A percentile compares a stretch with the other conserved stretches of the same genome.
Conservation (phyloP, 179 eudicot species). For the Corrigiola litoralis region DNA sequence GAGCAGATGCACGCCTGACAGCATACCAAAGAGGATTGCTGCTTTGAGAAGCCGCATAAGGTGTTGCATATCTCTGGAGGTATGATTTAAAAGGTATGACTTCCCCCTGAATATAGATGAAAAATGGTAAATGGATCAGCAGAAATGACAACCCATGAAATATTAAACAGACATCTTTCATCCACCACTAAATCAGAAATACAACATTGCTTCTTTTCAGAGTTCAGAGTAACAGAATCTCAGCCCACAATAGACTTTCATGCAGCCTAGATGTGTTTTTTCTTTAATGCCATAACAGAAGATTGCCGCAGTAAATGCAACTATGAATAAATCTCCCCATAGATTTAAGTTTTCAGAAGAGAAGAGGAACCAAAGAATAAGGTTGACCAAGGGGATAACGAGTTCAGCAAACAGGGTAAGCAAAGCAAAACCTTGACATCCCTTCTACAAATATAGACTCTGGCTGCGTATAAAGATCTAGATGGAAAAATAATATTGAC, state of each 20-base stretch:
- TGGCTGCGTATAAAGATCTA: no score
- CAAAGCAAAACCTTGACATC: no score
- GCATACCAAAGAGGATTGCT: constrained; percentile 90
- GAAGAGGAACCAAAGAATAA: background rate
- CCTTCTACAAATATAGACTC: no score
- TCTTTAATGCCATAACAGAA: no score
- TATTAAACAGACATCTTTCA: background rate
- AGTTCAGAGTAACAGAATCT: background rate
- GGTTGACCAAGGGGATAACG: no score
- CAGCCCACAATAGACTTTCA: no score
- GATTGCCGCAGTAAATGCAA: background rate
- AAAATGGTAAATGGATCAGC: background rate
- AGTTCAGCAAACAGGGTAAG: no score
- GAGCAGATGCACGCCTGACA: constrained; percentile 88
- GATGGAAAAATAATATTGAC: no score
- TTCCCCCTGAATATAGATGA: constrained; percentile 55
- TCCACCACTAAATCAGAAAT: background rate
- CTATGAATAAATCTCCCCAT: background rate
- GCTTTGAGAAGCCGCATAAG: constrained; percentile 70
- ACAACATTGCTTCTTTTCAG: background rate
- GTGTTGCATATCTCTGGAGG: constrained; percentile 76
- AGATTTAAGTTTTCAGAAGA: background rate
- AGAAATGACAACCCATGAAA: background rate
- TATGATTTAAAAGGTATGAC: constrained; percentile 67
- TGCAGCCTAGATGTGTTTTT: no score